Evolutionary conservation across 345 rosid species (phyloP).

Genomic region (Cochlearia excelsa): DNA sequence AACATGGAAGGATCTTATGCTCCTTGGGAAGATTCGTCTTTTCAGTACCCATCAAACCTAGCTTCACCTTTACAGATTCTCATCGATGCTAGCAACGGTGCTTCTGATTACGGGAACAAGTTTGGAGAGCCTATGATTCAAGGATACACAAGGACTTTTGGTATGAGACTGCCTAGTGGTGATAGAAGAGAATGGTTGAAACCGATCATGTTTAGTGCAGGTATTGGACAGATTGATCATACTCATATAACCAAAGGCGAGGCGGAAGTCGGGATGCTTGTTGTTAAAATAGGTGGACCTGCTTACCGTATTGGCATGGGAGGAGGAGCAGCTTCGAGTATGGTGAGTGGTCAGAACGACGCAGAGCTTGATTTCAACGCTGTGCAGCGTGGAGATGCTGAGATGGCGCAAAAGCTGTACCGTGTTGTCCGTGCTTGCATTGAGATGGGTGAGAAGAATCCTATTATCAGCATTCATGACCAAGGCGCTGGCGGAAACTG

Average conservation of each 20-base stretch:
- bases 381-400: conserved; percentile 96
- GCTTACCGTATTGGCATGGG: conserved; percentile 98
- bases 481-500: conserved; percentile 99
- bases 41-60: conserved; percentile 71
- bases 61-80: conserved; percentile 92
- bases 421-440: conserved; percentile 88
- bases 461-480: conserved; percentile 92
- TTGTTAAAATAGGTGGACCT: conserved; percentile 96
- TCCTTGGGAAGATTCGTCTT: conserved; percentile 87
- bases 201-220: conserved; percentile 95
- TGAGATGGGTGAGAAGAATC: conserved; percentile 90
- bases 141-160: conserved; percentile 85
- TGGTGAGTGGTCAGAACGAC: conserved; percentile 94
- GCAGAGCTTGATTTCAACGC: conserved; percentile 98
- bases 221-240: conserved; percentile 95
- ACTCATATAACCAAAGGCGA: conserved; percentile 75
- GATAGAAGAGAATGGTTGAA: conserved; percentile 96
- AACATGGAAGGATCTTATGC: conserved; percentile 73
- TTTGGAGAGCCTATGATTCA: conserved; percentile 96
- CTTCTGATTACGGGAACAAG: conserved; percentile 93
- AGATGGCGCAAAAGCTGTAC: conserved; percentile 90
- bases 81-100: conserved; percentile 89
- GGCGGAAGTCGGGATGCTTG: conserved; percentile 87
- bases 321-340: conserved; percentile 95
- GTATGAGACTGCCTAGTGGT: conserved; percentile 87